Evolutionary conservation across 257 asterid species (phyloP).

Genomic region (Nicotiana knightiana): DNA sequence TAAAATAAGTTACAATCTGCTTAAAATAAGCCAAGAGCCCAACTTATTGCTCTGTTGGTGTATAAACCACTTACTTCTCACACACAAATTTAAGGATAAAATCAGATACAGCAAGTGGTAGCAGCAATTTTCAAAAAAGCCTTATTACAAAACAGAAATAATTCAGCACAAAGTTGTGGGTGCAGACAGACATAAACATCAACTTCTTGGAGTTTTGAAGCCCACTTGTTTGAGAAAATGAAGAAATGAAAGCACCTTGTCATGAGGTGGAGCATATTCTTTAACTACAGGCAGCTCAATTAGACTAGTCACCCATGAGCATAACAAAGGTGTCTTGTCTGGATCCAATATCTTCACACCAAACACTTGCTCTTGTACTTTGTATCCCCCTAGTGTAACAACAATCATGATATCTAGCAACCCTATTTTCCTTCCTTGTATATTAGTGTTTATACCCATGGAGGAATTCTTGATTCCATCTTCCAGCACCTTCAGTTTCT

Average conservation of each 20-base stretch:
- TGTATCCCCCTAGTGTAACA: slow-evolving; percentile 26
- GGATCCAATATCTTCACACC: slow-evolving; percentile 25
- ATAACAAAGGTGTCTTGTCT: slow-evolving; percentile 24
- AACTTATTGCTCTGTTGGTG: no score
- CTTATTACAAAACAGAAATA: not conserved
- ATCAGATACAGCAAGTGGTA: no score
- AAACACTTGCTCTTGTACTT: slow-evolving; percentile 26
- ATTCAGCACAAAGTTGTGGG: not conserved
- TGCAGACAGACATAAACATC: not conserved
- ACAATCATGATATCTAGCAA: slow-evolving; percentile 26
- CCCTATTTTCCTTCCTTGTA: slow-evolving; percentile 11
- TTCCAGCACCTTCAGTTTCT: slow-evolving; percentile 28
- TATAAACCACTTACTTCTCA: no score
- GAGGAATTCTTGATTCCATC: slow-evolving; percentile 20
- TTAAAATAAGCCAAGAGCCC: no score
- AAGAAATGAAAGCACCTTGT: slow-evolving; percentile 12
- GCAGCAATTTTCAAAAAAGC: not conserved
- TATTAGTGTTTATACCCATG: slow-evolving; percentile 5
- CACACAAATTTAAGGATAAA: no score
- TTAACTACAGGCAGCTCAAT: slow-evolving; percentile 9
- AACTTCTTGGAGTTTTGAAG: not conserved
- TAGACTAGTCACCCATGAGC: slow-evolving; percentile 25
- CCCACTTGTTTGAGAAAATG: not conserved
- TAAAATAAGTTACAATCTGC: no score
- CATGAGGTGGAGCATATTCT: slow-evolving; percentile 16